Percentiles rank a stretch among this genome's conserved stretches.
Evolutionary conservation across 192 early-diverging fungal genomes (phyloP).

Genomic region (Gigaspora rosea): DNA sequence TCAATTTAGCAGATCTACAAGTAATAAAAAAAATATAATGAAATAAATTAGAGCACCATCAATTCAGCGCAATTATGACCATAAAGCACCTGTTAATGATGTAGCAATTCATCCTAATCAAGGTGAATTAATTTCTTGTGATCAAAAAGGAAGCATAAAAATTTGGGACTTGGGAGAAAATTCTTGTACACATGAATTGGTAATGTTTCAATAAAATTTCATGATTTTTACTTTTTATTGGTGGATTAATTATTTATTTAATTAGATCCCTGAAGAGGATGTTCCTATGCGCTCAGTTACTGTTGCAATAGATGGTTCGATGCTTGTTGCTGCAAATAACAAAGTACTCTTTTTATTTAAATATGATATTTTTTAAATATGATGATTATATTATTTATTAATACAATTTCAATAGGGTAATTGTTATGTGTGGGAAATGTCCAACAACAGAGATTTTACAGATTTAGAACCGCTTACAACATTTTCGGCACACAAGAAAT

Average conservation of each 20-base stretch:
- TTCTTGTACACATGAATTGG: constrained; percentile 64
- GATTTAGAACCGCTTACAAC: constrained; percentile 71
- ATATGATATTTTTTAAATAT: no score
- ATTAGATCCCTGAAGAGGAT: constrained; percentile 71
- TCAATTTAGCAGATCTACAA: constrained; percentile 18
- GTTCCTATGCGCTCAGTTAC: constrained; percentile 79
- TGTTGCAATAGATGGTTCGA: constrained; percentile 78
- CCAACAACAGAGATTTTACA: constrained; percentile 55
- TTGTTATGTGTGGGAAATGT: constrained; percentile 72
- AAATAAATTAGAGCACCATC: constrained; percentile 51
- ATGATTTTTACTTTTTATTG: no score
- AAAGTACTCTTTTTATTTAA: constrained; percentile 52
- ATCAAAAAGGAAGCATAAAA: constrained; percentile 74
- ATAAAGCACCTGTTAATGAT: constrained; percentile 60
- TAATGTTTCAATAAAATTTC: constrained; percentile 22
- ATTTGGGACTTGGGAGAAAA: constrained; percentile 71
- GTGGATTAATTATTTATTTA: constrained; percentile 8
- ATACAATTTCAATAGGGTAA: constrained; percentile 41
- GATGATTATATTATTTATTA: not conserved
- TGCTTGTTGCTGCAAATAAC: constrained; percentile 84
- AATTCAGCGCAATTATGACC: constrained; percentile 58
- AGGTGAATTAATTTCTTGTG: constrained; percentile 80
- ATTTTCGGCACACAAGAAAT: constrained; percentile 77
- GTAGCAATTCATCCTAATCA: constrained; percentile 77
- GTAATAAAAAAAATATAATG: not conserved